Base-by-base conservation (phyloP, 2,329 filamentous ascomycete genomes). In the Neofusicoccum umdonicola region DNA sequence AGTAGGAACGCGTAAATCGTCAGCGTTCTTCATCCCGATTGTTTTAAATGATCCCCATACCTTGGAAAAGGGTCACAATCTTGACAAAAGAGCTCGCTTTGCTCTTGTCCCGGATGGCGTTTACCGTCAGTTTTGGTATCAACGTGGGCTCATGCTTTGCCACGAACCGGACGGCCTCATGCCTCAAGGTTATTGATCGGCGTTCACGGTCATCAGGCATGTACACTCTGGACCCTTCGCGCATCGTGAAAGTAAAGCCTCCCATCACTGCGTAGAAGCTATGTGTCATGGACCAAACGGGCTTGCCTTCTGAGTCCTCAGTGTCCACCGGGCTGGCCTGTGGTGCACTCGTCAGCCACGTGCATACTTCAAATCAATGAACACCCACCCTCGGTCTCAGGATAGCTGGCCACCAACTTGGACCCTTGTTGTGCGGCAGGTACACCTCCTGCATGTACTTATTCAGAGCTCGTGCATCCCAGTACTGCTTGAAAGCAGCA, bases 241-340 rank as follows among this genome's bases (percentile, higher is more conserved):
- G 50, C 11, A 54, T 35, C 17, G 50, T 54, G 39, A 69, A 64
- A 1, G 60, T 63, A 15, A 70, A 45, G 19, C 69, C 69, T 11
- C 68, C 68, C 68, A 70, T 70, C 19, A 67, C 56, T 11, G 64
- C 67, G 31, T 68, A 66, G 41, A 60, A 68, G 47, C 67, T 67
- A 19, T 70, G 68, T 3, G 65, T 64, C 19, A 66, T 60, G 9
- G 64, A 68, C 69, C 69, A 71, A 17, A 56, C 37, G 13, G 15
- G 19, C 9, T 54, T 54, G n/a, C 48, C 22, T 13, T 57, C 42
- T 4, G 42, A 45, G 17, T 37, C 27, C 7, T 44, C 50, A 22
- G 27, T 34, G 15, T 54, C 50, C 4, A 22, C 50, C 5, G 34
- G 50, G 17, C 9, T 37, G 5, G 50, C 34, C 50, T 54, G 41